Evolutionary conservation across 257 asterid species (phyloP), one percentile per base, ranked within the genome.

Genomic region (Solanum appendiculatum): DNA sequence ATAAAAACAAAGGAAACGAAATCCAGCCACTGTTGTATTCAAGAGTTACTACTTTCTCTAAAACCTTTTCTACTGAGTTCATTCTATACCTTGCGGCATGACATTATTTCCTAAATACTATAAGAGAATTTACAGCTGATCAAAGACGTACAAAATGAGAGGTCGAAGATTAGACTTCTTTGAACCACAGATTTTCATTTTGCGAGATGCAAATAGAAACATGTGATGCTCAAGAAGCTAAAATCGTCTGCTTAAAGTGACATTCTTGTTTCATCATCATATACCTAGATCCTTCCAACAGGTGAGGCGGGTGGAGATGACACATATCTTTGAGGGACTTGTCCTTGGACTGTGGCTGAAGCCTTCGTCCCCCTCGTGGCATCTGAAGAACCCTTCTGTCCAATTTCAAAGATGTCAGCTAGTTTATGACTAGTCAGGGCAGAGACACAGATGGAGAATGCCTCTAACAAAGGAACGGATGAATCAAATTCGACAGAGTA

Each of bases 281-380:
- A n/a, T n/a, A n/a, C 81, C 90, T 88, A 97, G 86, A 94, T 95
- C 92, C 99, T 94, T 86, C 96, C 99, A 27, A 91, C 98, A 0
- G 99, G 99, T 48, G 99, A 97, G 31, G 93, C 87, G 6, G 98
- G 99, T 21, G 98, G 98, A 83, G 92, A 92, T 9, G 98, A 83
- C 31, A 91, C 87, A 88, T 91, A 95, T 87, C 91, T 92, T 73
- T 92, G 93, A 68, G 98, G 96, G 48, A 85, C 34, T 88, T 90
- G 92, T 84, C 91, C 91, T 69, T 88, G 93, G 85, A 90, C 63
- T 8, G 83, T 15, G 85, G 88, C 29, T 9, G 89, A 37, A 4
- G 85, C 85, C 88, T 88, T 92, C 85, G 25, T 82, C 72, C 21
- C 91, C 27, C 40, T 40, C 48, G 27, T 12, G 80, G 60, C 60